Percentiles rank a stretch among this genome's conserved stretches.
Conservation (phyloP, 2,329 filamentous ascomycete genomes). For the Colletotrichum graminicola region DNA sequence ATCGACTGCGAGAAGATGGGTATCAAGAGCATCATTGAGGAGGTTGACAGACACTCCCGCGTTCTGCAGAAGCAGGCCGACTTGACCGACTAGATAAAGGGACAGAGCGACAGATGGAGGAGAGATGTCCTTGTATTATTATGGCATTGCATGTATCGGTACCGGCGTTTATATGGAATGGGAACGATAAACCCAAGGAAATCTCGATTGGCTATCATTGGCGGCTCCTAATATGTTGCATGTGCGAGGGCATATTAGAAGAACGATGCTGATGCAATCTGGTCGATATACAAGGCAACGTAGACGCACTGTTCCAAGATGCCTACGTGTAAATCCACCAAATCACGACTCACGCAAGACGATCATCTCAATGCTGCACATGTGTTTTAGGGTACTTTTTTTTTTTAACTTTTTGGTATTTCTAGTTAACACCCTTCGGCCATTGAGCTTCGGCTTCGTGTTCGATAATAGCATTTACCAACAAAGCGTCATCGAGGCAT, state of each 20-base stretch:
- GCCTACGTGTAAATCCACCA: not conserved
- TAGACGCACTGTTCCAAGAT: not conserved
- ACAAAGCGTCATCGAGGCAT: conserved; percentile 11
- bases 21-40: conserved; percentile 87
- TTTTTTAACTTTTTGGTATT: conserved; percentile 34
- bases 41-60: conserved; percentile 91
- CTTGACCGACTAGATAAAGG: conserved; percentile 62
- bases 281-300: not conserved
- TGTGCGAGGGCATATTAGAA: not conserved
- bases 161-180: conserved; percentile 39
- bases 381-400: conserved; percentile 13
- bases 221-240: conserved; percentile 17
- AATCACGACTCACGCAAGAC: not conserved
- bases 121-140: conserved; percentile 31
- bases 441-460: conserved; percentile 4
- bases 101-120: not conserved
- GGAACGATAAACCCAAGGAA: conserved; percentile 29
- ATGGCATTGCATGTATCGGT: conserved; percentile 34
- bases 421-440: conserved; percentile 17
- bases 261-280: not conserved
- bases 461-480: conserved; percentile 22
- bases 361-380: not conserved
- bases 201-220: conserved; percentile 28
- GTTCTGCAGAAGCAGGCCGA: conserved; percentile 85
- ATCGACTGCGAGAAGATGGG: conserved; percentile 84